Evolutionary conservation across 768 basidiomycete genomes (phyloP), one percentile per base, ranked within the genome.

Genomic region (Lactarius vividus): DNA sequence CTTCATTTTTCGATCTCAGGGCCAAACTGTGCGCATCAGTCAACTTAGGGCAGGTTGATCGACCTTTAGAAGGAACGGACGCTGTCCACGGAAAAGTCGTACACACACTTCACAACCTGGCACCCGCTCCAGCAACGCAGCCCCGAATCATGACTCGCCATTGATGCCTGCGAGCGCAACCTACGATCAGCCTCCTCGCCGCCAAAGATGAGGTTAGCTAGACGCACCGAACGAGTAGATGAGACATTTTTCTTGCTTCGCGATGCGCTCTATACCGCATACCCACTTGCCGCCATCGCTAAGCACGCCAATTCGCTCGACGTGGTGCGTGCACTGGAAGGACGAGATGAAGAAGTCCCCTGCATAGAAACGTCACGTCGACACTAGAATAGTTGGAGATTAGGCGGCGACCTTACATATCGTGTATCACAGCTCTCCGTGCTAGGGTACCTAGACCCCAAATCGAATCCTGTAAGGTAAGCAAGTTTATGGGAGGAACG

Each of bases 251-350:
- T 73, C 76, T 68, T 83, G 84, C 16, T 78, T 74, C 59, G 66
- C 73, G 57, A 84, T 72, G 26, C 80, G 77, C 42, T 80, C 79
- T 58, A 83, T 61, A 6, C 83, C 84, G 63, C 62, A 84, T 4
- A 81, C 67, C 81, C 82, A 83, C 72, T 84, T 85, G 10, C 84
- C 84, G 13, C 84, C 84, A 55, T 85, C 84, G 6, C 83, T 83
- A 68, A 84, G 75, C 7, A 74, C 72, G 8, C 84, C 84, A n/a
- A 84, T 61, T 53, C 83, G 77, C 62, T 82, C 78, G 0, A 82
- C 71, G 26, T 78, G 78, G 74, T 83, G 82, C 3, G 84, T 82
- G 52, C 84, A 84, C 35, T 73, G 78, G 68, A 77, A 84, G 0
- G 79, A 74, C 3, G 83, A 77, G 15, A 79, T 78, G 72, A 84